phyloP scores from a whole-genome alignment of 768 basidiomycete species.

The Leccinum aurantiacum region DNA sequence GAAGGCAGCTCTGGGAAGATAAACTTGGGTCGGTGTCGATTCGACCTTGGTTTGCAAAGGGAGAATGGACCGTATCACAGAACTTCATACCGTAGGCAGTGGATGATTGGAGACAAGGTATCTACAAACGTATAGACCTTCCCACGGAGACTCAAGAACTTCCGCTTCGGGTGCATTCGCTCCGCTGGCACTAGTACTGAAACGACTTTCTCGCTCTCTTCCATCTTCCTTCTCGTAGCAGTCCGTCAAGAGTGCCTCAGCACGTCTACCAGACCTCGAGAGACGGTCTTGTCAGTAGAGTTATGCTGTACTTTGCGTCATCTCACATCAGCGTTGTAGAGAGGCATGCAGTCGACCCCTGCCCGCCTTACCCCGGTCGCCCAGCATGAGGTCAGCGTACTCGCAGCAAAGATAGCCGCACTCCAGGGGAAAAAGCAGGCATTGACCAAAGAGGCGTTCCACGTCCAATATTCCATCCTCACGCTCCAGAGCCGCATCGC shows the following conservation, averaged over 20 bases:
- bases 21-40: not conserved
- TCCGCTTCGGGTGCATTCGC: constrained; percentile 14
- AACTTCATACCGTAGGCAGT: too few relatives aligned
- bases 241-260: not conserved
- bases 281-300: constrained; percentile 28
- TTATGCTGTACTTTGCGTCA: constrained; percentile 12
- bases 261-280: constrained; percentile 14
- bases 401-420: constrained; percentile 19
- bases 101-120: too few relatives aligned
- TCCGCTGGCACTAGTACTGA: not conserved
- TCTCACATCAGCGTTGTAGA: constrained; percentile 23
- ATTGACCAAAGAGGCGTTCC: constrained; percentile 25
- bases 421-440: constrained; percentile 25
- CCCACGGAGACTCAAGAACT: constrained; percentile 5
- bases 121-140: not conserved
- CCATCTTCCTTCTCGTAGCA: not conserved
- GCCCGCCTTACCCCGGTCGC: constrained; percentile 21
- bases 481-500: constrained; percentile 33
- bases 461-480: constrained; percentile 29
- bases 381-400: constrained; percentile 28
- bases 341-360: constrained; percentile 18
- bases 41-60: too few relatives aligned
- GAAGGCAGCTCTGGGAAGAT: not conserved
- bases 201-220: not conserved
- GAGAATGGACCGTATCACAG: too few relatives aligned